phyloP scores from a whole-genome alignment of 768 basidiomycete genomes.

The Fomitopsis serialis region DNA sequence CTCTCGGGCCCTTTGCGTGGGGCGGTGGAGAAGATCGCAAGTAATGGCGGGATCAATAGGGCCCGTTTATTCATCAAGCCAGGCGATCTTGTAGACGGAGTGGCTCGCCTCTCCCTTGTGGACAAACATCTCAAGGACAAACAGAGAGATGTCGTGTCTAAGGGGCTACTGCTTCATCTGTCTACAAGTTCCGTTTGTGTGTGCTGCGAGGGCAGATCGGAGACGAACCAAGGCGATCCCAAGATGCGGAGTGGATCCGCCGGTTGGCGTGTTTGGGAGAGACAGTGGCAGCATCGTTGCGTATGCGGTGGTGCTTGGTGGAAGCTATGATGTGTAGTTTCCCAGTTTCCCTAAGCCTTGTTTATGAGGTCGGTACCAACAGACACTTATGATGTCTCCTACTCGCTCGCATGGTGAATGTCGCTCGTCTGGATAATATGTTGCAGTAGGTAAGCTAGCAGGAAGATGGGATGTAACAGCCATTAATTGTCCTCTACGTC shows the following conservation, averaged over 20 bases:
- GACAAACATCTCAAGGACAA: constrained; percentile 34
- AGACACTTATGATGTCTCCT: too few relatives aligned
- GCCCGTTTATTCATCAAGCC: constrained; percentile 69
- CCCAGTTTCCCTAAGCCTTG: too few relatives aligned
- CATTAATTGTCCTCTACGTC: constrained; percentile 21
- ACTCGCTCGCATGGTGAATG: too few relatives aligned
- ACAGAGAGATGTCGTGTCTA: constrained; percentile 57
- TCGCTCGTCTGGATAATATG: too few relatives aligned
- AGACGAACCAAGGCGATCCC: constrained; percentile 23
- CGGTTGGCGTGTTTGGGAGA: constrained; percentile 61
- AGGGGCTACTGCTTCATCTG: constrained; percentile 40
- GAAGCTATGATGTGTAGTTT: not conserved
- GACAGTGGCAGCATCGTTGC: constrained; percentile 52
- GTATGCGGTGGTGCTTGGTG: constrained; percentile 70
- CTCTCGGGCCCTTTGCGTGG: constrained; percentile 40
- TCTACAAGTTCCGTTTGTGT: constrained; percentile 42
- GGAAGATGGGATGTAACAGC: too few relatives aligned
- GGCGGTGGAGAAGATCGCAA: constrained; percentile 40
- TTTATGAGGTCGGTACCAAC: too few relatives aligned
- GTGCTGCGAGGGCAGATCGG: constrained; percentile 58
- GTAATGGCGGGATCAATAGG: constrained; percentile 52
- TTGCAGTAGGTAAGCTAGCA: too few relatives aligned
- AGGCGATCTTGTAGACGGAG: constrained; percentile 61
- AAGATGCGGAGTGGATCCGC: constrained; percentile 28
- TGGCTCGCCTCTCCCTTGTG: constrained; percentile 36